Evolutionary conservation across 2,329 filamentous ascomycete genomes (phyloP), one percentile per base, ranked within the genome.

Genomic region (Conoideocrella luteorostrata): DNA sequence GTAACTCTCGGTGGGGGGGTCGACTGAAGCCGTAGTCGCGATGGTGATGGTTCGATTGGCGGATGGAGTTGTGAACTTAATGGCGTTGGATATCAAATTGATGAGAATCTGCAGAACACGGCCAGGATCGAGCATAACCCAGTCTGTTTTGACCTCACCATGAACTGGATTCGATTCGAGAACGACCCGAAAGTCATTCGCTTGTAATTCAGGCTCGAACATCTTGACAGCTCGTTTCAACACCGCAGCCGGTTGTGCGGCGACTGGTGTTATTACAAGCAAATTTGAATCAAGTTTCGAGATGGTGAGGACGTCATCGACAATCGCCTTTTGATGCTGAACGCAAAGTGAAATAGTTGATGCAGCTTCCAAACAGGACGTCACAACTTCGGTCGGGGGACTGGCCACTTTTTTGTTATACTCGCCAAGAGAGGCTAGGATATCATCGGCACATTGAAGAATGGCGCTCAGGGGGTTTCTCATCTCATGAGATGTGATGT

Each of bases 51-150:
- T 15, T 4, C 63, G n/a, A n/a, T 46, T 52, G 0, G 26, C 32
- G 64, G 39, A 54, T 17, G 44, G 60, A 22, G 43, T 57, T 11
- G 86, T 90, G 56, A 89, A 90, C 52, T 90, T 90, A 60, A 90
- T 84, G 0, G 85, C 83, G 53, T 89, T 89, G 2, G 84, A 86
- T 18, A 85, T 76, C 1, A 90, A 71, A 53, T 90, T 90, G 56
- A 90, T 87, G 2, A 89, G 68, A 0, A 89, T 82, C 59, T 90
- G 86, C n/a, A 84, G 73, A 32, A 89, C 77, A 9, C 86, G 74
- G 10, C 81, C 83, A 0, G 86, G 81, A 56, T 90, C 86, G 33
- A 87, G 64, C 5, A 68, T 61, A 2, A 88, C 77, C 72, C 81
- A 87, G 17, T 82, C 76, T 21, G 44, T 75, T 81, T 64, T 62